Conservation (phyloP, 345 rosid species). For the Cardiospermum halicacabum region DNA sequence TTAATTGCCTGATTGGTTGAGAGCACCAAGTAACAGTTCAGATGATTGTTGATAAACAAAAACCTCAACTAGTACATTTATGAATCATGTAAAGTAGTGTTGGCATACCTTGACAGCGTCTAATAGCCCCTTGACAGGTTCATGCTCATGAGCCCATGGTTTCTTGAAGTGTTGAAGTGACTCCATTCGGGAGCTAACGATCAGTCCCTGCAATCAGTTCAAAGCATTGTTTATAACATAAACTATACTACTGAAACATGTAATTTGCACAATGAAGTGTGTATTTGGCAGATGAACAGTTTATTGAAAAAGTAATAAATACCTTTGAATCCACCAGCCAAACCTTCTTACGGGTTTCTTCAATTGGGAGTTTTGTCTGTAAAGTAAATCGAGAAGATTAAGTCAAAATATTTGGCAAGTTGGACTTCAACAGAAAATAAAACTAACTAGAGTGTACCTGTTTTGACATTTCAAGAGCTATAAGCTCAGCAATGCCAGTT, state of each 20-base stretch:
- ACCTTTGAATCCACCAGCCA: slow-evolving; percentile 99
- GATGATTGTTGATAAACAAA: not conserved
- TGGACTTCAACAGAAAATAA: slow-evolving; percentile 5
- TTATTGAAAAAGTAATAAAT: slow-evolving; percentile 12
- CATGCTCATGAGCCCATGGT: slow-evolving; percentile 94
- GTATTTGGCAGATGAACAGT: not conserved
- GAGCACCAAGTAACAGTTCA: slow-evolving; percentile 3
- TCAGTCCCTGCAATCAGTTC: slow-evolving; percentile 58
- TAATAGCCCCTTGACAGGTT: slow-evolving; percentile 60
- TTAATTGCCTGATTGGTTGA: slow-evolving; percentile 57
- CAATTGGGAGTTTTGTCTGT: slow-evolving; percentile 57
- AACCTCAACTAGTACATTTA: not conserved
- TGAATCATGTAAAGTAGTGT: not conserved
- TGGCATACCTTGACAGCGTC: slow-evolving; percentile 69
- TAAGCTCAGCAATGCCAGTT: slow-evolving; percentile 95
- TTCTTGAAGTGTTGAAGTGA: slow-evolving; percentile 90
- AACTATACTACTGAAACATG: not conserved
- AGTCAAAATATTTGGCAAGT: slow-evolving; percentile 13
- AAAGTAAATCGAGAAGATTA: slow-evolving; percentile 20
- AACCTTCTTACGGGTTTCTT: slow-evolving; percentile 77
- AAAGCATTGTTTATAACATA: not conserved
- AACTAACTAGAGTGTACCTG: slow-evolving; percentile 26
- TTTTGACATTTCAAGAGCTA: slow-evolving; percentile 82
- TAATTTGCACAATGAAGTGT: not conserved
- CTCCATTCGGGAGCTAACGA: slow-evolving; percentile 63